These are phyloP conservation scores for Apostasia ramifera DNA, from an alignment of 106 monocot species.

Conservation along the genomic window DNA sequence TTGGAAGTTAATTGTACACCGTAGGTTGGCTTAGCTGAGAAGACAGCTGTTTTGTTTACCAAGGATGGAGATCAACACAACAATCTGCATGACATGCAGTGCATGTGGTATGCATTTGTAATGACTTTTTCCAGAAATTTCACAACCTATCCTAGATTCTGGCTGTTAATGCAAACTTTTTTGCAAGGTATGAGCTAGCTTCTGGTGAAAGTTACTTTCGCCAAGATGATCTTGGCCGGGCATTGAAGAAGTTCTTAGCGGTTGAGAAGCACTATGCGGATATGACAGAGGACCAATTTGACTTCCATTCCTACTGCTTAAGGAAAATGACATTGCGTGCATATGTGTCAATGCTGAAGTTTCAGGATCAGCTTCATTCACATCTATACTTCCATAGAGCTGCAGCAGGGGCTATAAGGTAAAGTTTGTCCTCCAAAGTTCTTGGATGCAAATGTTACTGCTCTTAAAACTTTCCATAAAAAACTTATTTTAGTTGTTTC, in stretches of 20 bases:
- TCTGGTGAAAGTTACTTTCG: conserved; percentile 95
- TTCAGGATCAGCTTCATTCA: conserved; percentile 88
- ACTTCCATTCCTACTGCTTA: conserved; percentile 96
- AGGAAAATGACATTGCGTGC: conserved; percentile 98
- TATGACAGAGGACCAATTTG: conserved; percentile 98
- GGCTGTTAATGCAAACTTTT: neutral
- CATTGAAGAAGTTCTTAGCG: conserved; percentile 88
- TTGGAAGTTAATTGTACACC: conserved; percentile 3
- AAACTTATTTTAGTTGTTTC: no score
- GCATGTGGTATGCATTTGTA: conserved; percentile 75
- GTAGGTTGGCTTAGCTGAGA: conserved; percentile 83
- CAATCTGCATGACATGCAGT: conserved; percentile 99
- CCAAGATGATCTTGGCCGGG: conserved; percentile 83
- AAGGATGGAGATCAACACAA: conserved; percentile 99
- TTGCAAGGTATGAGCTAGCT: conserved; percentile 85
- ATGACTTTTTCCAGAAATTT: neutral
- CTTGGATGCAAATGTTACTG: no score
- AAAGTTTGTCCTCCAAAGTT: neutral
- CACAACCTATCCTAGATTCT: neutral
- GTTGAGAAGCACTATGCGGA: conserved; percentile 97
- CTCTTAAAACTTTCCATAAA: no score
- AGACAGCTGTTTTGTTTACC: conserved; percentile 92
- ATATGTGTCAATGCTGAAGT: conserved; percentile 91
- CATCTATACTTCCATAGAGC: conserved; percentile 93
- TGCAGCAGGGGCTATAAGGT: conserved; percentile 95